Base-by-base conservation (phyloP, 805 yeast species). In the Suhomyces vadensis region DNA sequence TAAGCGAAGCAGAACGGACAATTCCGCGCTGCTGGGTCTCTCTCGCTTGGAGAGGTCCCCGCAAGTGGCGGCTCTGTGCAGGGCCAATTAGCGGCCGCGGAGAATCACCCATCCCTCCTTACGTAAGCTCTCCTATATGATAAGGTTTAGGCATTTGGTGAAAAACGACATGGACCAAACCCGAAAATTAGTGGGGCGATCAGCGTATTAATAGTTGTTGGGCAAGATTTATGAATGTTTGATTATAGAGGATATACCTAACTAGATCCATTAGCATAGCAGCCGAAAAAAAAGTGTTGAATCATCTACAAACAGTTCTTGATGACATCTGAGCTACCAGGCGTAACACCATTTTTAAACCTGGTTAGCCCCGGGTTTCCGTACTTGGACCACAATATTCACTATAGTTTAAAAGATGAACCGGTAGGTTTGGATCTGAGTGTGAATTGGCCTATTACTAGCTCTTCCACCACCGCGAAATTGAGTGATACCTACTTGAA, bases 331-430 rank as follows among this genome's bases (percentile, higher is more conserved):
- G 50, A 60, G 19, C 51, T 61, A 27, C 72, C 73, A 5, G 53
- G 61, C 8, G 46, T 60, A 11, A 46, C 52, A 21, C 59, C 59
- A 6, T 71, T 68, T 40, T 57, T 71, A 21, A 57, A 57, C 37
- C 55, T 72, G 3, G 70, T 68, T 5, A 61, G 69, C 33, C 76
- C 76, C 3, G 73, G 74, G 2, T 56, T 58, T 31, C 44, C 54
- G 10, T 48, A 48, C 27, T 51, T 70, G 24, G 71, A 63, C 21
- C 63, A 63, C 21, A 71, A 71, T 48, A 56, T 60, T 27, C 70
- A 65, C 45, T 69, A 60, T 46, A 39, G 51, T 2, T 52, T 69
- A 16, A 54, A 46, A 5, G 45, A 50, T 13, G 31, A 45, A 19
- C 26, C 37, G n/a, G 35, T 49, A 14, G 42, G 41, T 5, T 24